Evolutionary conservation across 768 basidiomycete genomes (phyloP).

Genomic region (Mycena sanguinolenta): DNA sequence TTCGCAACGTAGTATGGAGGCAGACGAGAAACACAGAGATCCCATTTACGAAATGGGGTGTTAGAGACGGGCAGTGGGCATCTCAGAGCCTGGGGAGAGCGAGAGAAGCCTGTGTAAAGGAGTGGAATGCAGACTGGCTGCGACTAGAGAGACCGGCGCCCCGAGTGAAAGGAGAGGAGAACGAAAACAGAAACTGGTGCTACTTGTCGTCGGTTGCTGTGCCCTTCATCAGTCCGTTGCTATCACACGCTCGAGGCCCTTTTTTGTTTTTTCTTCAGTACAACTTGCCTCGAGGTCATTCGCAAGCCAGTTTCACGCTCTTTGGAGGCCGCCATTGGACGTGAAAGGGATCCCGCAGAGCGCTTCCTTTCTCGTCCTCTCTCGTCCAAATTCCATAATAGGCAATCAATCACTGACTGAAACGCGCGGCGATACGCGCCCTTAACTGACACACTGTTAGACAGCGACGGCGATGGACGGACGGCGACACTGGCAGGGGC

Average conservation of each 20-base stretch:
- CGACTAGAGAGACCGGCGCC: slow-evolving; percentile 43
- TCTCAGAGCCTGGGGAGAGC: slow-evolving; percentile 48
- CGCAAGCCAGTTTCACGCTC: too few species aligned
- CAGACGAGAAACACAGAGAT: slow-evolving; percentile 77
- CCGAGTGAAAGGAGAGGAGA: slow-evolving; percentile 23
- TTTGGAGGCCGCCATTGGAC: too few species aligned
- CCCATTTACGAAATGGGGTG: slow-evolving; percentile 52
- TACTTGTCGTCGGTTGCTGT: slow-evolving; percentile 1
- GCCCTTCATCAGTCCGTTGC: slow-evolving; percentile 11
- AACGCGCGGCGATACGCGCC: too few species aligned
- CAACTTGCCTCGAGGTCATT: too few species aligned
- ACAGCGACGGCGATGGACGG: background rate
- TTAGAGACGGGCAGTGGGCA: slow-evolving; percentile 46
- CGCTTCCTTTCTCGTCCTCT: background rate
- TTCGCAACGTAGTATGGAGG: slow-evolving; percentile 79
- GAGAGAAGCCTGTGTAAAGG: slow-evolving; percentile 49
- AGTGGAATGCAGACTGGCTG: slow-evolving; percentile 66
- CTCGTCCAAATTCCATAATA: background rate
- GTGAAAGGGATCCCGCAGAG: background rate
- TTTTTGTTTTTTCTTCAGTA: background rate
- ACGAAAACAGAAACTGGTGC: background rate
- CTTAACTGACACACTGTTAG: background rate
- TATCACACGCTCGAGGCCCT: background rate
- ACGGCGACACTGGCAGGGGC: too few species aligned
- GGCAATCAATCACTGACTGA: background rate